Conservation (phyloP, 1,284 basidiomycete species). For the Peniophora sp. region DNA sequence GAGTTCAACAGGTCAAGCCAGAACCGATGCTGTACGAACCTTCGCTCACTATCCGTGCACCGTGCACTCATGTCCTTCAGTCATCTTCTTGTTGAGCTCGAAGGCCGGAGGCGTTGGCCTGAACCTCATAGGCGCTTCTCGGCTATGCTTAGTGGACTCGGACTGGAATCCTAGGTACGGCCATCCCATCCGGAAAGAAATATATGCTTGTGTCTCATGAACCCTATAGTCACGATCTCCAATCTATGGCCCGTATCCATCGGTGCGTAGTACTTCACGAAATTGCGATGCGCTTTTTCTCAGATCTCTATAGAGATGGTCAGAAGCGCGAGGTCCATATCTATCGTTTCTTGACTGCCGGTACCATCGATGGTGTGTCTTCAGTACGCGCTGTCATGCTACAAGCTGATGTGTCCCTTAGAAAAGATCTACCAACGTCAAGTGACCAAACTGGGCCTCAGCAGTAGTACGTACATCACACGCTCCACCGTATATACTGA, state of each 20-base stretch:
- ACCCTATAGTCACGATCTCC: constrained; percentile 74
- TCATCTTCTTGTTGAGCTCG: constrained; percentile 89
- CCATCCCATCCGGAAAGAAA: no score
- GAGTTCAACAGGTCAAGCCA: constrained; percentile 73
- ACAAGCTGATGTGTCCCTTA: constrained; percentile 17
- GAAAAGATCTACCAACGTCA: constrained; percentile 90
- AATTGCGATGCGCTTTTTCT: constrained; percentile 2
- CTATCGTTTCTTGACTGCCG: constrained; percentile 84
- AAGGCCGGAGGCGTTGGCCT: constrained; percentile 96
- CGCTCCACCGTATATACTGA: neutral
- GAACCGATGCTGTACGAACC: constrained; percentile 52
- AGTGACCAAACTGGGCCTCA: constrained; percentile 91
- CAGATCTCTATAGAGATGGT: constrained; percentile 62
- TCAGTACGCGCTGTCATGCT: neutral
- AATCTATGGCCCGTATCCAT: constrained; percentile 97
- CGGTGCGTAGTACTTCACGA: constrained; percentile 59
- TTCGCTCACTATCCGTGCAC: neutral
- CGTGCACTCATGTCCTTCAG: constrained; percentile 26
- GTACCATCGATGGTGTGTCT: constrained; percentile 63
- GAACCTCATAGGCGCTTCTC: constrained; percentile 86
- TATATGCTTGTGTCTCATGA: no score
- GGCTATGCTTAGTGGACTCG: constrained; percentile 81
- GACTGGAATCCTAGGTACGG: constrained; percentile 94
- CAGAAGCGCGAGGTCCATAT: constrained; percentile 91
- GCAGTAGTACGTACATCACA: constrained; percentile 57